These are phyloP conservation scores for Microdochium bolleyi DNA, from an alignment of 2,329 filamentous ascomycete genomes.

Conservation along the genomic window DNA sequence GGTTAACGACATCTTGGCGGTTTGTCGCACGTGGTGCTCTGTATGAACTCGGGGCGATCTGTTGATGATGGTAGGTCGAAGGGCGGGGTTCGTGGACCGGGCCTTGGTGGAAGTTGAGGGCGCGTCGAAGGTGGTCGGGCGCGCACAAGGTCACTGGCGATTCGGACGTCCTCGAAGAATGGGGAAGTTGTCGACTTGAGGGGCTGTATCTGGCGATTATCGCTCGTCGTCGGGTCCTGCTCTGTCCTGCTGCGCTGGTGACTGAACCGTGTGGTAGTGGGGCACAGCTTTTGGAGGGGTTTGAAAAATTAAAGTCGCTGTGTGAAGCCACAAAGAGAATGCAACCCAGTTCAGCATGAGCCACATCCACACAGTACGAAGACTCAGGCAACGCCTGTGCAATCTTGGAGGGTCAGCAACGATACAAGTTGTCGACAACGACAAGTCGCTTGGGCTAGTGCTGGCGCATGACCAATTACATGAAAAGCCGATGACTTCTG, in stretches of 20 bases:
- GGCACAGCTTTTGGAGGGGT: not conserved
- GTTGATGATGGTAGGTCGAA: slow-evolving; percentile 2
- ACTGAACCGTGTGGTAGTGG: not conserved
- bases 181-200: not conserved
- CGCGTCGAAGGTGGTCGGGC: slow-evolving; percentile 10
- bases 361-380: too few species aligned
- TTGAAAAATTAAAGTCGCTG: not conserved
- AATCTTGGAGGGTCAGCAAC: too few species aligned
- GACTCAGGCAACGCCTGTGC: too few species aligned
- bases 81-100: not conserved
- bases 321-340: not conserved
- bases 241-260: not conserved
- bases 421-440: too few species aligned
- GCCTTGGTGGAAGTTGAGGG: not conserved
- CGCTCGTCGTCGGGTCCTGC: not conserved
- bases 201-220: not conserved
- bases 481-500: too few species aligned
- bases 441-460: too few species aligned
- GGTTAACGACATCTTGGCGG: slow-evolving; percentile 81
- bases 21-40: slow-evolving; percentile 16
- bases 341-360: too few species aligned
- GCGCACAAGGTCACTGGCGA: not conserved
- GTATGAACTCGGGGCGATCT: slow-evolving; percentile 10
- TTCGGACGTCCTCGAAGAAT: not conserved
- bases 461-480: too few species aligned